These are phyloP conservation scores for Lolium rigidum DNA, from an alignment of 176 grass and related monocot genomes.

Conservation along the genomic window DNA sequence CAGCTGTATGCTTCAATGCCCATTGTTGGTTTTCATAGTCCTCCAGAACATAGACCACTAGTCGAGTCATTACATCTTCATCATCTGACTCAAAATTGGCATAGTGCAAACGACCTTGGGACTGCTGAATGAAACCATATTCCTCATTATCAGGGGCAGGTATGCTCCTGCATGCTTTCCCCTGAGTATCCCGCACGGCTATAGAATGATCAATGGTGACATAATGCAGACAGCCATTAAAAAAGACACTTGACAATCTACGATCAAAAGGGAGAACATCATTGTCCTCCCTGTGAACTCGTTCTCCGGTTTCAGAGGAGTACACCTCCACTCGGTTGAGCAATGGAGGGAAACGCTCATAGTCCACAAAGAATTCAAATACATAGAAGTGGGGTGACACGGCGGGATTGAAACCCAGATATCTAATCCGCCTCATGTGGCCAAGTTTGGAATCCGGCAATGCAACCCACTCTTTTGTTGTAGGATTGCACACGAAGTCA, in stretches of 20 bases:
- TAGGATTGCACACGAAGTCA: conserved; percentile 2
- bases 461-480: conserved; percentile 4
- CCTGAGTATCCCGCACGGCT: neutral
- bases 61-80: neutral
- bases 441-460: neutral
- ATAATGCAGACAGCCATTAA: neutral
- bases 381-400: neutral
- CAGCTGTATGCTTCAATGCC: conserved; percentile 10
- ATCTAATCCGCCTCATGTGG: neutral
- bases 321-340: neutral
- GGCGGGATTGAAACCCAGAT: neutral
- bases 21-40: neutral
- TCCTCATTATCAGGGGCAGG: neutral
- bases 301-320: neutral
- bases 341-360: neutral
- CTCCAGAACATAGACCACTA: neutral
- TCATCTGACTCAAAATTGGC: neutral
- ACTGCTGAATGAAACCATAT: conserved; percentile 9
- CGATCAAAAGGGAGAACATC: fast-evolving
- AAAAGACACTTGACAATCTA: neutral
- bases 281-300: neutral
- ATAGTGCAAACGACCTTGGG: conserved; percentile 6
- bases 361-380: neutral
- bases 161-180: neutral
- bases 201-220: neutral